Evolutionary conservation across 2,329 filamentous ascomycete genomes (phyloP), one percentile per base, ranked within the genome.

Genomic region (Phoma sp.): DNA sequence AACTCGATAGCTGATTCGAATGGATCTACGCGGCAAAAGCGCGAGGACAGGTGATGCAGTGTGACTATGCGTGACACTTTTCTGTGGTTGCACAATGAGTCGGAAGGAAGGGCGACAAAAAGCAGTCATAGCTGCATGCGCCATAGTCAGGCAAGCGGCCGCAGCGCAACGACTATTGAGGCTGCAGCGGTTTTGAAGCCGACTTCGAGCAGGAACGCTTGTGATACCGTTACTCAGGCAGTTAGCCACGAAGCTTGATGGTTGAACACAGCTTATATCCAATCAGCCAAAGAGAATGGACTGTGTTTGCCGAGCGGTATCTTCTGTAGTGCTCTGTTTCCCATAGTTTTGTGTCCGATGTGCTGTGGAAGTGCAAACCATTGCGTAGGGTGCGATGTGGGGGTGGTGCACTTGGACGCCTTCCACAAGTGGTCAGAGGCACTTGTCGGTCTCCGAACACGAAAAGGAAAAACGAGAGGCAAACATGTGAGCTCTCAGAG

Each of bases 171-270:
- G 24, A 42, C 14, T 25, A 30, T 50, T 37, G 30, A 46, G 30
- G 41, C 32, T 42, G 45, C 14, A 41, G 36, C 36, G 23, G 29
- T 49, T 18, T 39, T 14, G 41, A 38, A 42, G 41, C 37, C 52
- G 27, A 35, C 40, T 9, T 30, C 35, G 40, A 37, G 40, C 35
- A 45, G 46, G 41, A 46, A 29, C 37, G 36, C 23, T 39, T 42
- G 52, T 50, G 25, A 33, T 32, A 48, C 42, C 7, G 38, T 45
- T 9, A 40, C 47, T 52, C 47, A 39, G 41, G 42, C 29, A 57
- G 51, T 37, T 46, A 62, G 57, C 51, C 52, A 54, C 49, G 43
- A 47, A 55, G 42, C 54, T 53, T 58, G 41, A 46, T 37, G 46
- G 25, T 32, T 50, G 46, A 24, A 47, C 46, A 47, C 41, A 44